Evolutionary conservation across 805 yeast species (phyloP), one percentile per base, ranked within the genome.

Genomic region (Yarrowia sp.): DNA sequence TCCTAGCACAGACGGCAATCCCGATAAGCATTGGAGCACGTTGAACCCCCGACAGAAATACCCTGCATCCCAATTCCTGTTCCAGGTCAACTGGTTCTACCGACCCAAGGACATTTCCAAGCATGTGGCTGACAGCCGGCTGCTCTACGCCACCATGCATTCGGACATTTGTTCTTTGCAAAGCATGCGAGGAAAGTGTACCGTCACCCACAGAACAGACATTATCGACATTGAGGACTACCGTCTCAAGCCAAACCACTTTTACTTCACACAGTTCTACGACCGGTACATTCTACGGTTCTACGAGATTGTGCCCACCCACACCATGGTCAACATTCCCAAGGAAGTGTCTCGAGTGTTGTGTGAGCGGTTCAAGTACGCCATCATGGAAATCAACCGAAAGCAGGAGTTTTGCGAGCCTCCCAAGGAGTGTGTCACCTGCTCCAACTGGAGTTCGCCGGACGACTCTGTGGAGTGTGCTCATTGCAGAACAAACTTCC

Each of bases 51-150:
- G 67, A 32, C 38, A 36, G 48, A 53, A 43, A 41, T 83, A 82
- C 69, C 82, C 82, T 9, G 88, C 89, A 2, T 82, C 82, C 38
- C 82, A 82, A 64, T 89, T 82, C 76, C 75, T 79, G 70, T 86
- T 91, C 72, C 87, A 87, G 70, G 87, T 94, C 72, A 93, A 93
- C 78, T 93, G 98, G 98, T 89, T 89, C 77, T 91, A 92, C 75
- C 82, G 99, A 63, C 94, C 97, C 0, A 79, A 93, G 69, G 98
- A 92, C 75, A 89, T 93, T 45, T 86, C 89, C 69, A 85, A 88
- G 68, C 83, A 84, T 36, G 79, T 89, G 1, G 75, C 81, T 2
- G 97, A 92, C 77, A 84, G 97, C 10, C 82, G 99, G 68, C 77
- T 90, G 59, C 78, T 94, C 9, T 92, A 83, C 75, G 95, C 95